Evolutionary conservation across 352 stramenopile species (phyloP), one percentile per base, ranked within the genome.

Genomic region (Thalassiosira allenii): DNA sequence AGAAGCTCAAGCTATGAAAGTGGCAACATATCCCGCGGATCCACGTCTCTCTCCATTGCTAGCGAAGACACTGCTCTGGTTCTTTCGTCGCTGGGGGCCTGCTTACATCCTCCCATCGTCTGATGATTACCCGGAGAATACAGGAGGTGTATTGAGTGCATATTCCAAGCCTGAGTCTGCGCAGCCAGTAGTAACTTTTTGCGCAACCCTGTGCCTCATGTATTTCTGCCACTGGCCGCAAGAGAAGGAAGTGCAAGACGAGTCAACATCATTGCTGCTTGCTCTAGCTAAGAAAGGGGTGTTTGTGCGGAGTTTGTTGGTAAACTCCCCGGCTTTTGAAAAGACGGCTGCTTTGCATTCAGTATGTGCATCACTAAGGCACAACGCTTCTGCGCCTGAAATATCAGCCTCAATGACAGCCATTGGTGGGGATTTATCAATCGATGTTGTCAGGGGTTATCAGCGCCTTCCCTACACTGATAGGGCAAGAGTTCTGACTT

Each of bases 1-100:
- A n/a, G 77, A 94, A 79, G 77, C 75, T 17, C 90, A 93, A 73
- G 84, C 79, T 6, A 77, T 72, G n/a, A 85, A 87, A 64, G 87
- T 93, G 49, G 75, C 84, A 43, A 27, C 40, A 14, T 58, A 89
- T 71, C 79, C 88, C 22, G 57, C 23, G 2, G 74, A 92, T 66
- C 72, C 81, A 41, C 33, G 75, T 37, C 70, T 92, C n/a, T 93
- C 88, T 27, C 90, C 90, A 49, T 53, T 93, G 12, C 77, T 94
- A 52, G 87, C 86, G 23, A 87, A 89, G 30, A 82, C 86, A 17
- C 84, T 94, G n/a, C 61, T 94, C 17, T 89, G 84, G 79, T 93
- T 93, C 51, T 88, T 94, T 33, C 52, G 68, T 59, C 82, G 90
- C 30, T 94, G 82, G 81, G 75, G 57, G 32, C 81, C 86, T 29